These are phyloP conservation scores for Exophiala oligosperma DNA, from an alignment of 2,329 filamentous ascomycete species.

Conservation along the genomic window DNA sequence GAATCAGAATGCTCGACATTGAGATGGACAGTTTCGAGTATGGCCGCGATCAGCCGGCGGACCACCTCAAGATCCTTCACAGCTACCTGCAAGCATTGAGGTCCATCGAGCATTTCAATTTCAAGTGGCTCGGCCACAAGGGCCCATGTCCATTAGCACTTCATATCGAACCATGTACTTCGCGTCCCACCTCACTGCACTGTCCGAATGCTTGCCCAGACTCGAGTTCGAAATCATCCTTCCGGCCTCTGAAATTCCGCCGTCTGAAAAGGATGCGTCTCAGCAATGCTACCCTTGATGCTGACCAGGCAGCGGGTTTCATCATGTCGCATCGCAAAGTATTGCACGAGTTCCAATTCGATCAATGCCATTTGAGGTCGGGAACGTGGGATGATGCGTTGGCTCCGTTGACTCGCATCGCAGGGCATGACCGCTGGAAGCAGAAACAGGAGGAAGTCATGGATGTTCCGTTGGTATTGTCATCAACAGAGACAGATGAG, in stretches of 20 bases:
- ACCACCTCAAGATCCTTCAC: slow-evolving; percentile 77
- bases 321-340: slow-evolving; percentile 66
- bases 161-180: slow-evolving; percentile 65
- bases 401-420: slow-evolving; percentile 60
- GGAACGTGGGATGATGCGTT: slow-evolving; percentile 82
- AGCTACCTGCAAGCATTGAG: slow-evolving; percentile 73
- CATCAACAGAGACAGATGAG: slow-evolving; percentile 32
- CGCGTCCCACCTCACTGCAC: slow-evolving; percentile 46
- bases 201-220: slow-evolving; percentile 37
- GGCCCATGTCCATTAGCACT: slow-evolving; percentile 74
- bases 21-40: slow-evolving; percentile 71
- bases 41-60: slow-evolving; percentile 59
- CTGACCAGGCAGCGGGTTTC: slow-evolving; percentile 68
- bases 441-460: slow-evolving; percentile 39
- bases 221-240: slow-evolving; percentile 44
- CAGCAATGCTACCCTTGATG: slow-evolving; percentile 71
- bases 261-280: slow-evolving; percentile 68
- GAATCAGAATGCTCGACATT: slow-evolving; percentile 73
- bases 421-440: slow-evolving; percentile 39
- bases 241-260: slow-evolving; percentile 63
- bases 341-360: slow-evolving; percentile 76
- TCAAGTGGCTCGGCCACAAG: slow-evolving; percentile 72
- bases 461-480: slow-evolving; percentile 41
- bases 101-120: slow-evolving; percentile 68
- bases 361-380: slow-evolving; percentile 68